Evolutionary conservation across 768 basidiomycete species (phyloP), one percentile per base, ranked within the genome.

Genomic region (Pleurotus citrinopileatus): DNA sequence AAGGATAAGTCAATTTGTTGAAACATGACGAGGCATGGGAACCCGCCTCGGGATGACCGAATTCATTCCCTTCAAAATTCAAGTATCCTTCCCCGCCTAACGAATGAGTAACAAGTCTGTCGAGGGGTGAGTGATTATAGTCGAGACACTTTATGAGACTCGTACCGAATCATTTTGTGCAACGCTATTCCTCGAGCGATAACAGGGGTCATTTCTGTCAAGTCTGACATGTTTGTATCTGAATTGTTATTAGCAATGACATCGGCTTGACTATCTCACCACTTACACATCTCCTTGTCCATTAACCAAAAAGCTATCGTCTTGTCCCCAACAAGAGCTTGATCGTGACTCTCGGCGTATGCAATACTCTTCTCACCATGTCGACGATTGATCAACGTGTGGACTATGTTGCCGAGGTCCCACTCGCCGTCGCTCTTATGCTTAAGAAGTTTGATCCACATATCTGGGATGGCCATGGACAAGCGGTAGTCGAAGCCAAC

Each of bases 251-350:
- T 42, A 25, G 10, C 42, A 27, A 15, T 9, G 53, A n/a, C n/a
- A 44, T 37, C 22, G 44, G 29, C 23, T 22, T 15, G 43, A 17
- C 13, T 23, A 29, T 20, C n/a, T 37, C 43, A 44, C 17, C 28
- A 76, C 84, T 61, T 77, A 94, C 95, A 98, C 97, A 99, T 99
- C 71, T 98, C 97, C 72, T 96, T 96, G 71, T 99, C 97, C 97
- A 99, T 99, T 55, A 98, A 71, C 97, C 97, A 99, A 72, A 99
- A 99, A 3, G 97, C 97, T 42, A 99, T 64, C 2, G 96, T 98
- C 76, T 99, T 99, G 74, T 99, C 97, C 10, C 97, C 97, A 0
- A 99, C 97, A 25, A 99, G 80, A 12, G 97, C 96, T 67, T 99
- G 97, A 70, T 98, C 96, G 60, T 98, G 97, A 61, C 91, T 94